A percentile compares a stretch with the other conserved stretches of the same genome.
Evolutionary conservation across 2,329 filamentous ascomycete species (phyloP).

Genomic region (Blastomyces parvus): DNA sequence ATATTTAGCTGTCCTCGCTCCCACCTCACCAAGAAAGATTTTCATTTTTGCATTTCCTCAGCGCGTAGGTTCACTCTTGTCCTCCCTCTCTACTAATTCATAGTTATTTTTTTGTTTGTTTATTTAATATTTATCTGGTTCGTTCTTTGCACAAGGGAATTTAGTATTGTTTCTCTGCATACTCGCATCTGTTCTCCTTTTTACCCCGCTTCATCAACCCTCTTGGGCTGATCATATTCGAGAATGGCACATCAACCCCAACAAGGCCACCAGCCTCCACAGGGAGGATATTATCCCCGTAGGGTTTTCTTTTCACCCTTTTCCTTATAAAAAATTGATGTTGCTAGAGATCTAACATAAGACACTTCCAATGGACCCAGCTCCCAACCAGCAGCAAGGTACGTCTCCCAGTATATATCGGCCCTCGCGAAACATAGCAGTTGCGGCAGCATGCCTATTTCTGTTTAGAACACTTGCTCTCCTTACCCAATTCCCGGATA

Average conservation of each 20-base stretch:
- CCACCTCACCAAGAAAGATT: not conserved
- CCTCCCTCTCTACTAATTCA: not conserved
- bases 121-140: not conserved
- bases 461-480: not conserved
- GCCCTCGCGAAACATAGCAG: not conserved
- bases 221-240: not conserved
- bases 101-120: not conserved
- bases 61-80: not conserved
- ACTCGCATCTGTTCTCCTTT: no score
- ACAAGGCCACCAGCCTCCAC: conserved; percentile 9
- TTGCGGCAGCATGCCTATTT: not conserved
- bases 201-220: conserved; percentile 2
- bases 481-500: not conserved
- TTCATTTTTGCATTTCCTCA: not conserved
- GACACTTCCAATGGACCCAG: not conserved
- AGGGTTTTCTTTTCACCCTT: conserved; percentile 7
- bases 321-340: not conserved
- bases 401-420: not conserved
- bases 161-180: not conserved
- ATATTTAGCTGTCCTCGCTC: not conserved
- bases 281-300: conserved; percentile 23
- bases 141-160: not conserved
- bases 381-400: conserved; percentile 11
- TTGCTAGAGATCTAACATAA: not conserved
- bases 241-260: conserved; percentile 3